Evolutionary conservation across 257 asterid genomes (phyloP).

Genomic region (Lycium barbarum): DNA sequence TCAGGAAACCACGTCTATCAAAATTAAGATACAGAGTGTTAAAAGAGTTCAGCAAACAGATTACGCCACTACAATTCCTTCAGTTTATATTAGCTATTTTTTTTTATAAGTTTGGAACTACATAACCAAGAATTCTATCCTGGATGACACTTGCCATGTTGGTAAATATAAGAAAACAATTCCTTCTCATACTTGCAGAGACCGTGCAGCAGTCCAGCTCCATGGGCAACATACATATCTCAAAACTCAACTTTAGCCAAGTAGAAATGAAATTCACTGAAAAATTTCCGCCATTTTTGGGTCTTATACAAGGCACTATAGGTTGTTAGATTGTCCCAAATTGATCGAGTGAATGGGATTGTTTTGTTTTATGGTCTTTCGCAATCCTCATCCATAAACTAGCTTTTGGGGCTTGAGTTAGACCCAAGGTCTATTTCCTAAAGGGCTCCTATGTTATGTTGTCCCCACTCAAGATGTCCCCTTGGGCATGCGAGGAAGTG

Average conservation of each 20-base stretch:
- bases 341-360: neutral
- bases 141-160: neutral
- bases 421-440: neutral
- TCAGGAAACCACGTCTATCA: neutral
- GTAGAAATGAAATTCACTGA: neutral
- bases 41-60: conserved; percentile 25
- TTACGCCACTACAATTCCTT: neutral
- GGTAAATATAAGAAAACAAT: neutral
- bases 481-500: conserved; percentile 5
- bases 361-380: neutral
- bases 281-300: neutral
- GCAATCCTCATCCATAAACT: conserved; percentile 4
- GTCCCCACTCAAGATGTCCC: neutral
- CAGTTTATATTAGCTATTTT: neutral
- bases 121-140: neutral
- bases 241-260: neutral
- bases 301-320: neutral
- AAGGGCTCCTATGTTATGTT: neutral
- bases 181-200: neutral
- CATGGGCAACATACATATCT: neutral
- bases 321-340: neutral
- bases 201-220: neutral
- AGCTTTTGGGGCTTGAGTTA: neutral
- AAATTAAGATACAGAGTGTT: neutral
- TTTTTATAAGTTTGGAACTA: neutral